phyloP scores from a whole-genome alignment of 768 basidiomycete species.

The Termitomyces sp. region DNA sequence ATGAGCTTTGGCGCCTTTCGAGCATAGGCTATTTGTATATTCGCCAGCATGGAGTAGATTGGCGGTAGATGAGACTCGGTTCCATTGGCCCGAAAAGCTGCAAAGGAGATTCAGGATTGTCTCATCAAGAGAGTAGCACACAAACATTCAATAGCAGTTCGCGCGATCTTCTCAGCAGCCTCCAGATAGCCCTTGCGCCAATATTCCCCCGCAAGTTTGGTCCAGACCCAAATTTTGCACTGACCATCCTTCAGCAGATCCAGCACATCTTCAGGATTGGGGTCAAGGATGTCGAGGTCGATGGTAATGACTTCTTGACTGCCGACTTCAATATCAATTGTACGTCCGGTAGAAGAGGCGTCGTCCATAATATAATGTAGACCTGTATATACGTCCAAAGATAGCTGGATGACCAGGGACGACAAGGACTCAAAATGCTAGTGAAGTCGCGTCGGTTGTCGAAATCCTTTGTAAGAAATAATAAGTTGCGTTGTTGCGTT shows the following conservation, averaged over 20 bases:
- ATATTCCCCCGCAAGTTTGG: constrained; percentile 81
- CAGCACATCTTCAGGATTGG: constrained; percentile 68
- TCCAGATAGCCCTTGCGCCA: constrained; percentile 74
- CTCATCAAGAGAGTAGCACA: constrained; percentile 2
- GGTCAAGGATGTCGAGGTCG: constrained; percentile 83
- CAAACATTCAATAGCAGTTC: constrained; percentile 58
- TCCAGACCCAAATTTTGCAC: constrained; percentile 73
- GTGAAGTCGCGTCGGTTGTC: neutral
- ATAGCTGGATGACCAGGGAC: neutral
- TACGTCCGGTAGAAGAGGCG: constrained; percentile 31
- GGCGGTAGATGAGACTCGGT: constrained; percentile 53
- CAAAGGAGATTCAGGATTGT: constrained; percentile 10
- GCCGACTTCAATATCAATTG: constrained; percentile 74
- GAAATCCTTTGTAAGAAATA: neutral
- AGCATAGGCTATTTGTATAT: constrained; percentile 76
- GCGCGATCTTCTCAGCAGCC: constrained; percentile 72
- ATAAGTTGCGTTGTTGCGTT: no score
- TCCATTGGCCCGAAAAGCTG: constrained; percentile 49
- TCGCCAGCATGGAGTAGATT: constrained; percentile 78
- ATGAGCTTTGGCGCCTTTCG: constrained; percentile 80
- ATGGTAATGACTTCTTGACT: constrained; percentile 86
- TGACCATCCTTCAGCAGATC: constrained; percentile 68
- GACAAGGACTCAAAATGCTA: neutral
- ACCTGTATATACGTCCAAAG: neutral
- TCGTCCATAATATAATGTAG: constrained; percentile 27